Percentiles rank a stretch among this genome's conserved stretches.
Evolutionary conservation across 768 basidiomycete genomes (phyloP).

Genomic region (Paxillus involutus): DNA sequence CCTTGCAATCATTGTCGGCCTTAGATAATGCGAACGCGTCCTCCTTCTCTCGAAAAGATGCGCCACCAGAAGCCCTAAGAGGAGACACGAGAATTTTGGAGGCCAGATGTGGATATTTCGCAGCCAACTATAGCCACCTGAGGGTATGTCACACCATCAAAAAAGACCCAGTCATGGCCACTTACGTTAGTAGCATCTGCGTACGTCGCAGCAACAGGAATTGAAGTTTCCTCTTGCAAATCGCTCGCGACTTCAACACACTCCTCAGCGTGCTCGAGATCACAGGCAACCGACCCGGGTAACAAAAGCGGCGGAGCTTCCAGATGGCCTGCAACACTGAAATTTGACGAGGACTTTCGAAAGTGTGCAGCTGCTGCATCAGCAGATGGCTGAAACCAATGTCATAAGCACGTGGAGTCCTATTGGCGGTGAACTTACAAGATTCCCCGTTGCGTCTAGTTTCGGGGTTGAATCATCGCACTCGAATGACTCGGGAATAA

Average conservation of each 20-base stretch:
- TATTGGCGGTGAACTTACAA: neutral
- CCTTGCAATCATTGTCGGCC: neutral
- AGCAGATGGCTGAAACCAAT: neutral
- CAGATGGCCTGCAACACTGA: neutral
- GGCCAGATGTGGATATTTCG: conserved; percentile 34
- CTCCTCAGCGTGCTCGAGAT: neutral
- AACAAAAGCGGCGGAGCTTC: neutral
- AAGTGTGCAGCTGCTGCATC: neutral
- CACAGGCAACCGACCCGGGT: neutral
- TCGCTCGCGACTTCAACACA: too few species aligned
- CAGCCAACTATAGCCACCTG: conserved; percentile 29
- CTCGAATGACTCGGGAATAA: neutral
- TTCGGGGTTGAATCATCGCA: neutral
- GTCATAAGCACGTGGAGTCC: neutral
- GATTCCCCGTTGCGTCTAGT: neutral
- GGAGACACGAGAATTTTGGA: conserved; percentile 33
- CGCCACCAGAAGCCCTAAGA: conserved; percentile 12
- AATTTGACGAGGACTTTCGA: neutral
- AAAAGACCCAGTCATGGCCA: neutral
- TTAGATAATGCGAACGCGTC: neutral
- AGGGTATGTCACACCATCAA: neutral
- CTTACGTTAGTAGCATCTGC: conserved; percentile 42
- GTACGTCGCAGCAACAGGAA: conserved; percentile 30
- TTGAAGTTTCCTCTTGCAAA: neutral
- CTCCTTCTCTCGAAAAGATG: neutral